Evolutionary conservation across 2,329 filamentous ascomycete genomes (phyloP).

Genomic region (Aspergillus terreus): DNA sequence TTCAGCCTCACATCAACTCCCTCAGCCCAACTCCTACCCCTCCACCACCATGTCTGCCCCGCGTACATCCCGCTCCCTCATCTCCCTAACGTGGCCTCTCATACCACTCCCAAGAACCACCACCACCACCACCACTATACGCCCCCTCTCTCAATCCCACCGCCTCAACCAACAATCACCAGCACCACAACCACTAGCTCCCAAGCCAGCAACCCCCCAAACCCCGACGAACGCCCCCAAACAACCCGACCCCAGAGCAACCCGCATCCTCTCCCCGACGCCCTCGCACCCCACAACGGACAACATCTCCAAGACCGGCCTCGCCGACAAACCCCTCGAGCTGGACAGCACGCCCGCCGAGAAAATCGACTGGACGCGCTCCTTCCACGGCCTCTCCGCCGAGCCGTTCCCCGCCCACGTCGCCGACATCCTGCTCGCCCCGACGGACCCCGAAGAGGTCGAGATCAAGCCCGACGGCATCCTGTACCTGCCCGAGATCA

Average conservation of each 20-base stretch:
- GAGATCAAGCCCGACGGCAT: slow-evolving; percentile 98
- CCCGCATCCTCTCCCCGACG: slow-evolving; percentile 19
- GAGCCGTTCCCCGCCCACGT: slow-evolving; percentile 68
- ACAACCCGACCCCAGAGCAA: slow-evolving; percentile 12
- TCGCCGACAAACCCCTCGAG: slow-evolving; percentile 33
- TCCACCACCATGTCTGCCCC: neutral
- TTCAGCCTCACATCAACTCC: neutral
- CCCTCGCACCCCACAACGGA: slow-evolving; percentile 29
- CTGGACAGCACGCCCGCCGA: slow-evolving; percentile 27
- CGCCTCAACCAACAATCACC: slow-evolving; percentile 12
- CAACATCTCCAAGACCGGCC: slow-evolving; percentile 38
- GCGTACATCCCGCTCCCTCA: slow-evolving; percentile 1
- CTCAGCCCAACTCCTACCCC: neutral
- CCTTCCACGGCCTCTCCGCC: slow-evolving; percentile 73
- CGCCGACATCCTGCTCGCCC: slow-evolving; percentile 63
- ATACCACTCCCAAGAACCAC: slow-evolving; percentile 2
- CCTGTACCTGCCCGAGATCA: slow-evolving; percentile 95
- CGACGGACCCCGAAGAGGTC: slow-evolving; percentile 69
- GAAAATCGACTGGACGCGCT: slow-evolving; percentile 75
- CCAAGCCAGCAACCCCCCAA: slow-evolving; percentile 7
- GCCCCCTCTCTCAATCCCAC: neutral
- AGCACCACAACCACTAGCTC: slow-evolving; percentile 5
- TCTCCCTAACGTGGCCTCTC: neutral
- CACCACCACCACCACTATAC: slow-evolving; percentile 1
- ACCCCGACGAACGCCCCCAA: slow-evolving; percentile 12